Evolutionary conservation across 1,284 basidiomycete genomes (phyloP), one percentile per base, ranked within the genome.

Genomic region (Ceratorhiza oryzae-sativae): DNA sequence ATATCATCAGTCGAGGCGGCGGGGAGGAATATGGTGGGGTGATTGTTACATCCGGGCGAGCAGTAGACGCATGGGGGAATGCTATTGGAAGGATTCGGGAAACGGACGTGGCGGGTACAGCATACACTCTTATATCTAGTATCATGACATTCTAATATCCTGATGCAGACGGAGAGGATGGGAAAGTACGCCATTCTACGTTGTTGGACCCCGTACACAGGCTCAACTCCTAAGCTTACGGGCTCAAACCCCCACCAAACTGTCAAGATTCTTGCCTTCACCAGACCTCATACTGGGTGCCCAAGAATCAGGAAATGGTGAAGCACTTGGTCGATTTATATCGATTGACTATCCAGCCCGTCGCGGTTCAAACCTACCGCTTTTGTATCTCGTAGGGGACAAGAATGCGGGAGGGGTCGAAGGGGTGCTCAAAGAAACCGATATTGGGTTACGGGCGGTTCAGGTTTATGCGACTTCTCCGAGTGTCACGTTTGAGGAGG

Each of bases 301-400:
- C 51, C 78, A 82, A 0, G 84, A 84, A 36, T 77, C 87, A 2
- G 92, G 92, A 1, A 90, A 85, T 5, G 86, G 86, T 12, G 88
- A 89, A 76, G 80, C 83, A 53, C 85, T 94, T 18, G 91, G 87
- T 0, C 81, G 79, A 8, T 90, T 87, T 78, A 90, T 94, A 74
- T 76, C 88, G 45, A 76, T 79, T 0, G 85, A 89, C 67, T 71
- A 83, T 42, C 58, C 76, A 0, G 12, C 65, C 13, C 63, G 71
- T 34, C 51, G 73, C 13, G 13, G 34, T n/a, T 62, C 34, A 1
- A 45, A 25, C n/a, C 39, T 73, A 4, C 74, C 75, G 45, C 76
- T 94, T 62, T 78, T 94, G 12, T 93, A 91, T 77, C 83, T 94
- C 8, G 90, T 86, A 4, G 92, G 92, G 18, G 92, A 94, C 82